phyloP scores from a whole-genome alignment of 495 filamentous ascomycete species.

The Penicillium desertorum region DNA sequence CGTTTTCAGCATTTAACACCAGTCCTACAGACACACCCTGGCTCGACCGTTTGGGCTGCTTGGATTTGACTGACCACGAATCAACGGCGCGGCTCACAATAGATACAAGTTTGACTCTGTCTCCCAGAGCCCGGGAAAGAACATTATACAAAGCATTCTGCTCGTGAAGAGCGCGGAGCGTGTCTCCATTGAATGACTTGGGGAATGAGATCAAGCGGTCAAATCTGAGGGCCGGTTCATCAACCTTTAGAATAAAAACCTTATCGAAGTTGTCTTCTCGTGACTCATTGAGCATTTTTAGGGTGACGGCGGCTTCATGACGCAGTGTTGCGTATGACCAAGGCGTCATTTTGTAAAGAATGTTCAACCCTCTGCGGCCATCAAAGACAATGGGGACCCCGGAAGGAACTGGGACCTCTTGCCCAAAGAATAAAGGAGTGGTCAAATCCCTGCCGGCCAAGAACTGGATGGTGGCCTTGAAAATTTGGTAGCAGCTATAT shows the following conservation, averaged over 20 bases:
- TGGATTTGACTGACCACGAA: slow-evolving; percentile 38
- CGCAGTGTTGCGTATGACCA: slow-evolving; percentile 76
- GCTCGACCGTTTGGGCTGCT: slow-evolving; percentile 29
- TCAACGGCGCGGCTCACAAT: slow-evolving; percentile 42
- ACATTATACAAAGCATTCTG: slow-evolving; percentile 54
- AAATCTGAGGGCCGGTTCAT: slow-evolving; percentile 67
- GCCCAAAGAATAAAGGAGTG: slow-evolving; percentile 58
- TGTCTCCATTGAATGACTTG: slow-evolving; percentile 29
- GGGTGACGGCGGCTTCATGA: slow-evolving; percentile 67
- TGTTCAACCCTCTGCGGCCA: slow-evolving; percentile 67
- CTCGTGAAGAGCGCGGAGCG: slow-evolving; percentile 32
- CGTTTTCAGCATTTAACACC: slow-evolving; percentile 67
- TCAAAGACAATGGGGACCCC: slow-evolving; percentile 59
- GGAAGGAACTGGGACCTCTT: slow-evolving; percentile 31
- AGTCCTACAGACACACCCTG: slow-evolving; percentile 60
- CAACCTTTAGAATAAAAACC: slow-evolving; percentile 72
- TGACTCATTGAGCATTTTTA: slow-evolving; percentile 72
- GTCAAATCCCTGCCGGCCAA: slow-evolving; percentile 69
- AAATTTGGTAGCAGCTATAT: slow-evolving; percentile 89
- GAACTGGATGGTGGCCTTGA: slow-evolving; percentile 87
- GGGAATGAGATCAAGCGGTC: slow-evolving; percentile 57
- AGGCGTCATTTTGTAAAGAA: slow-evolving; percentile 86
- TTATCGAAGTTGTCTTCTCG: slow-evolving; percentile 76
- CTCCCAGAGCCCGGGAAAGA: slow-evolving; percentile 66
- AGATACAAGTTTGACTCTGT: slow-evolving; percentile 68